Conservation (phyloP, 2,329 filamentous ascomycete genomes). For the Trichoderma sp. region DNA sequence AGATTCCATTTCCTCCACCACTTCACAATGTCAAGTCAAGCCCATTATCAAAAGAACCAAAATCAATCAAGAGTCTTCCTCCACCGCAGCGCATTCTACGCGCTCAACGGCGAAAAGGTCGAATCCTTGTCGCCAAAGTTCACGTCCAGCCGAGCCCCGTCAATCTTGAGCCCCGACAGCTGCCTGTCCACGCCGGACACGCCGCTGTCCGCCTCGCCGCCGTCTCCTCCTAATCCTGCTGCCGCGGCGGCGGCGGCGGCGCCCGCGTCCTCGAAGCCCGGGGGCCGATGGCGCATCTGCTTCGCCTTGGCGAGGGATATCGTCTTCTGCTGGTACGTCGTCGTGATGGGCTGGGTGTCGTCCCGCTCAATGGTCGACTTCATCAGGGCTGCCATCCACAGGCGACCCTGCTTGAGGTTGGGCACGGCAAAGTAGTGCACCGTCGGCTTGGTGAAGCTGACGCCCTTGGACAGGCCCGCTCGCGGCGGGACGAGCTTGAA, state of each 20-base stretch:
- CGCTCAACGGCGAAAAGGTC: conserved; percentile 37
- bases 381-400: conserved; percentile 99
- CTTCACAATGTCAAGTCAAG: neutral
- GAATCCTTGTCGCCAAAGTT: conserved; percentile 37
- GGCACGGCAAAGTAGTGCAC: conserved; percentile 98
- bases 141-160: conserved; percentile 38
- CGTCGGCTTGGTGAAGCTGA: conserved; percentile 96
- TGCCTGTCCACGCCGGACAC: conserved; percentile 49
- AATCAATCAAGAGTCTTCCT: conserved; percentile 27
- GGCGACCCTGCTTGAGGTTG: conserved; percentile 79
- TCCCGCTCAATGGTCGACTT: conserved; percentile 98
- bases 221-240: conserved; percentile 43
- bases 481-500: conserved; percentile 96
- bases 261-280: conserved; percentile 77
- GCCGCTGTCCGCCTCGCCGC: conserved; percentile 48
- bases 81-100: conserved; percentile 36
- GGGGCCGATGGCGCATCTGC: conserved; percentile 84
- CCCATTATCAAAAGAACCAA: conserved; percentile 4
- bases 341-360: conserved; percentile 74
- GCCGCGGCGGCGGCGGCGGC: conserved; percentile 33
- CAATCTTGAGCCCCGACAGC: conserved; percentile 40
- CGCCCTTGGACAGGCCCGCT: conserved; percentile 80
- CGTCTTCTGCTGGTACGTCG: conserved; percentile 95
- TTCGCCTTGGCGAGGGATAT: conserved; percentile 89
- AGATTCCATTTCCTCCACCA: neutral